These are phyloP conservation scores for Neltuma alba DNA, from an alignment of 306 rosid genomes.

Conservation along the genomic window DNA sequence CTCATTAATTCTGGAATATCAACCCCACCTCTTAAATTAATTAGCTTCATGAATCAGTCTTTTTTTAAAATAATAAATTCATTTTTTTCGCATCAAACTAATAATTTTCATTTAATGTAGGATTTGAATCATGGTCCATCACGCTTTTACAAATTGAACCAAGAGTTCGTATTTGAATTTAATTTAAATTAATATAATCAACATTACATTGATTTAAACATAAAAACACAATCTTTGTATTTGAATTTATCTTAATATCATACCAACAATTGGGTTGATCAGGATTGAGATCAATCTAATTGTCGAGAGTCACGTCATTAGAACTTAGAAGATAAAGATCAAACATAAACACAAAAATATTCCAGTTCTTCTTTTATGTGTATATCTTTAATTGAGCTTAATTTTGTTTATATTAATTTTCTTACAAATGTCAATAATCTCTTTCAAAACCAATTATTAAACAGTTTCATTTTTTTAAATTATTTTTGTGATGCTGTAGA, in stretches of 20 bases:
- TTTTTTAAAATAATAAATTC: neutral
- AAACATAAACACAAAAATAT: neutral
- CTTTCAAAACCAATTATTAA: neutral
- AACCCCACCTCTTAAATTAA: conserved; percentile 28
- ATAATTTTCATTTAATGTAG: neutral
- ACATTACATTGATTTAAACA: no score
- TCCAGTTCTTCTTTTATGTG: neutral
- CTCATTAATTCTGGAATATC: conserved; percentile 11
- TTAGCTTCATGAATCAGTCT: conserved; percentile 31
- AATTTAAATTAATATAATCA: no score
- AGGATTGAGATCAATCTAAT: no score
- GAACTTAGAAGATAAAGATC: neutral
- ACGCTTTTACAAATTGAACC: neutral
- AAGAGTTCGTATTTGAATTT: neutral
- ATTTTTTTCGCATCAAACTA: neutral
- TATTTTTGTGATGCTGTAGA: no score
- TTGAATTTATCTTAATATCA: neutral
- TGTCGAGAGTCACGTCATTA: neutral
- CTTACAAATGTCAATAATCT: no score
- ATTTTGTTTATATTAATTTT: no score
- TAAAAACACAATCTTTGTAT: no score
- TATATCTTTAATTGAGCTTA: neutral
- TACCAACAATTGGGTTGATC: neutral
- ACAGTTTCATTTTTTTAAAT: no score
- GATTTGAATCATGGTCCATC: neutral